Evolutionary conservation across 306 rosid genomes (phyloP).

Genomic region (Cicer yamashitae): DNA sequence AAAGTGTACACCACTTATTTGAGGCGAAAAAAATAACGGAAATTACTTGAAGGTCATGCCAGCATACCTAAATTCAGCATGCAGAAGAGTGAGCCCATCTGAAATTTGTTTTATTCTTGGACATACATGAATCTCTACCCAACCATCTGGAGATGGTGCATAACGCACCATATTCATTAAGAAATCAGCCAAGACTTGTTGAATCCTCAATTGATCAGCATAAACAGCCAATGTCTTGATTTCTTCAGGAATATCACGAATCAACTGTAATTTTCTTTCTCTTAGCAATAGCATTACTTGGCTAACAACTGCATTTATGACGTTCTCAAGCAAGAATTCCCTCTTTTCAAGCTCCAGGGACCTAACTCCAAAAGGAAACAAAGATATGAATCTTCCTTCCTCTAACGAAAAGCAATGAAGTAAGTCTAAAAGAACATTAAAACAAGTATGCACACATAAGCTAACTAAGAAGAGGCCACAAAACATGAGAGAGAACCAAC

Average conservation of each 20-base stretch:
- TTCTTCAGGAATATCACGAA: conserved; percentile 98
- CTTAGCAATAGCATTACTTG: conserved; percentile 91
- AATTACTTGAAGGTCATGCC: conserved; percentile 32
- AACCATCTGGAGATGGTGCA: conserved; percentile 92
- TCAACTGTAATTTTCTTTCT: conserved; percentile 87
- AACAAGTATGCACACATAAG: conserved; percentile 31
- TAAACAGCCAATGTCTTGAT: conserved; percentile 84
- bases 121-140: conserved; percentile 90
- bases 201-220: conserved; percentile 95
- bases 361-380: conserved; percentile 55
- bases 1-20: neutral
- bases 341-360: conserved; percentile 87
- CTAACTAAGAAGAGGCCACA: conserved; percentile 12
- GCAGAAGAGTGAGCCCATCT: conserved; percentile 66
- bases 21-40: conserved; percentile 6
- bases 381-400: conserved; percentile 42
- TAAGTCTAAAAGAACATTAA: conserved; percentile 31
- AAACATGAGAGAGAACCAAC: conserved; percentile 22
- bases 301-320: conserved; percentile 96
- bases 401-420: conserved; percentile 28
- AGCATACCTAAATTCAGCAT: conserved; percentile 84
- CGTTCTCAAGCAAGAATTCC: conserved; percentile 88
- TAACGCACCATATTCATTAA: conserved; percentile 86
- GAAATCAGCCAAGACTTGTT: conserved; percentile 93
- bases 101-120: conserved; percentile 78